Percentiles rank a stretch among this genome's conserved stretches.
These are phyloP conservation scores for Plicaturopsis crispa DNA, from an alignment of 768 basidiomycete species.

Conservation along the genomic window DNA sequence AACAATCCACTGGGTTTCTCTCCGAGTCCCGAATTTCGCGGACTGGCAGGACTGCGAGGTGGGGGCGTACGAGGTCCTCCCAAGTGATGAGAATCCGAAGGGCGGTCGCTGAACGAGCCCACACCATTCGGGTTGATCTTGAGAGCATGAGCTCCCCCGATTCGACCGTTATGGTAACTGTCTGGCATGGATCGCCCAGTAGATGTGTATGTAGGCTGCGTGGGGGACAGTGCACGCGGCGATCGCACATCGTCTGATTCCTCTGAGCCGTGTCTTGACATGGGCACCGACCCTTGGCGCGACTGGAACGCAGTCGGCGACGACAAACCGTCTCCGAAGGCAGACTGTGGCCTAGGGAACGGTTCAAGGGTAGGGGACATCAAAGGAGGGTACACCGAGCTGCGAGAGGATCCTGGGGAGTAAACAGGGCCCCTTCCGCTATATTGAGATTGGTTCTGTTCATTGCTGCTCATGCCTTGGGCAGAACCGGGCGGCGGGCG, in stretches of 20 bases:
- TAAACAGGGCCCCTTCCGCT: no score
- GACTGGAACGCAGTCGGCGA: slow-evolving; percentile 28
- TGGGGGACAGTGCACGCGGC: slow-evolving; percentile 29
- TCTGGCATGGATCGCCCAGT: no score
- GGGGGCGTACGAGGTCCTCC: slow-evolving; percentile 41
- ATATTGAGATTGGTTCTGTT: no score
- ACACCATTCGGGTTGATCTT: neutral
- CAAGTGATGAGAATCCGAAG: slow-evolving; percentile 20
- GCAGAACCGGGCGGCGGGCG: no score
- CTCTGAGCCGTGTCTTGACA: slow-evolving; percentile 19
- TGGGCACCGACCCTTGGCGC: slow-evolving; percentile 29
- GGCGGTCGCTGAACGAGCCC: neutral
- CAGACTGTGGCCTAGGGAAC: slow-evolving; percentile 57
- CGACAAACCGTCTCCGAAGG: slow-evolving; percentile 39
- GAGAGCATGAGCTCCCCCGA: neutral
- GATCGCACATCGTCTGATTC: slow-evolving; percentile 32
- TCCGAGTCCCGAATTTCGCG: slow-evolving; percentile 32
- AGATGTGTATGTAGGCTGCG: no score
- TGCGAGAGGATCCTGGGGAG: neutral
- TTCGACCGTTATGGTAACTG: slow-evolving; percentile 6
- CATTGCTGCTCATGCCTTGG: no score
- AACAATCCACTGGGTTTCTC: neutral
- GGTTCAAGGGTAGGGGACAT: slow-evolving; percentile 48
- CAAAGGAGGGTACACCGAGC: slow-evolving; percentile 10
- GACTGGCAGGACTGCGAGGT: slow-evolving; percentile 58